Evolutionary conservation across 2,329 filamentous ascomycete genomes (phyloP).

Genomic region (Aspergillus arachidicola): DNA sequence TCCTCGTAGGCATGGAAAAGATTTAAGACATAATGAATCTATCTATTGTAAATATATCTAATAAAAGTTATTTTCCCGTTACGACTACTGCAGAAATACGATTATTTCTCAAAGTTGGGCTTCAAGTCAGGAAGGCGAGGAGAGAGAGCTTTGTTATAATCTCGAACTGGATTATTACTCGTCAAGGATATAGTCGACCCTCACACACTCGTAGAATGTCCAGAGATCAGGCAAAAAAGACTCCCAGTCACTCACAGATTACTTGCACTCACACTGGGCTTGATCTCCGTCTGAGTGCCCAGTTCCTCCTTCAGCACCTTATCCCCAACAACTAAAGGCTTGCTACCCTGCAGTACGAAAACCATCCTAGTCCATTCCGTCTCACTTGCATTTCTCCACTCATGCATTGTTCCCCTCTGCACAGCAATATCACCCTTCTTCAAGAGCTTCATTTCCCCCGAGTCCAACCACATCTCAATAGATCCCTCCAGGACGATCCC

Average conservation of each 20-base stretch:
- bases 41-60: too few species aligned
- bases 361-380: constrained; percentile 53
- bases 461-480: constrained; percentile 56
- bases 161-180: too few species aligned
- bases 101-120: too few species aligned
- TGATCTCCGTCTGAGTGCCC: constrained; percentile 10
- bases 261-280: not conserved
- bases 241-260: not conserved
- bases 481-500: constrained; percentile 59
- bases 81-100: too few species aligned
- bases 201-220: too few species aligned
- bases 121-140: too few species aligned
- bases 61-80: too few species aligned
- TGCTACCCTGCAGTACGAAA: constrained; percentile 37
- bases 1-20: too few species aligned
- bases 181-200: too few species aligned
- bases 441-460: constrained; percentile 52
- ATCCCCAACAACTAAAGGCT: constrained; percentile 25
- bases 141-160: too few species aligned
- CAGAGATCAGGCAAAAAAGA: too few species aligned
- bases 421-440: constrained; percentile 57
- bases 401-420: constrained; percentile 59
- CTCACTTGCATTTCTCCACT: constrained; percentile 53
- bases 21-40: too few species aligned
- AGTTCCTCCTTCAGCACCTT: constrained; percentile 30